These are phyloP conservation scores for Rhododendron griersonianum DNA, from an alignment of 148 eudicot genomes.

Conservation along the genomic window DNA sequence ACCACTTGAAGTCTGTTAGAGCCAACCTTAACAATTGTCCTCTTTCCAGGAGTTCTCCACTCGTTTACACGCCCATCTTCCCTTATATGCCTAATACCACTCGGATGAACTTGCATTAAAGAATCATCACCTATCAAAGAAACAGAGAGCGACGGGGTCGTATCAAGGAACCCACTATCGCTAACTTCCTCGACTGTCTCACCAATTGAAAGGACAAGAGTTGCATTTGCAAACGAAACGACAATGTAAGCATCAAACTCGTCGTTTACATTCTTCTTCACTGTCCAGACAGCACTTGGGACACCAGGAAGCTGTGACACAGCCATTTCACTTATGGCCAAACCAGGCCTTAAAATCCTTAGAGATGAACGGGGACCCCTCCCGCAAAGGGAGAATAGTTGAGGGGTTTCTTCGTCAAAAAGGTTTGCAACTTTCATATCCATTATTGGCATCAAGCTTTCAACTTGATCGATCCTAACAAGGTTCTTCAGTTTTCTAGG, in stretches of 20 bases:
- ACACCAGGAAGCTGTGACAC: constrained; percentile 93
- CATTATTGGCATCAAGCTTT: constrained; percentile 97
- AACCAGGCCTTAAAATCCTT: constrained; percentile 82
- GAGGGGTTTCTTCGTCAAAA: constrained; percentile 97
- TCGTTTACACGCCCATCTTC: constrained; percentile 97
- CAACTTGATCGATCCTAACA: constrained; percentile 84
- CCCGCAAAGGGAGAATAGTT: constrained; percentile 89
- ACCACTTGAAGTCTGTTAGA: constrained; percentile 93
- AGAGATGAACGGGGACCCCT: constrained; percentile 92
- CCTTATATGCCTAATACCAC: constrained; percentile 97
- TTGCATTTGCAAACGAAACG: constrained; percentile 94
- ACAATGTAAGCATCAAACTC: constrained; percentile 98
- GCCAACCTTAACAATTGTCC: constrained; percentile 95
- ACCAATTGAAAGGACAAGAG: constrained; percentile 98
- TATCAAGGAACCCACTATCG: constrained; percentile 94
- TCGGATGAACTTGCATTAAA: constrained; percentile 95
- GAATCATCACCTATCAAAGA: constrained; percentile 97
- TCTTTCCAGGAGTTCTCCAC: constrained; percentile 99
- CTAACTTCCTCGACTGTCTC: constrained; percentile 99
- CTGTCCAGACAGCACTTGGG: constrained; percentile 99
- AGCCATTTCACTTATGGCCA: constrained; percentile 97
- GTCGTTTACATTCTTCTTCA: constrained; percentile 86
- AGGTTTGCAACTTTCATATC: constrained; percentile 91
- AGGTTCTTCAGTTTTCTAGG: constrained; percentile 88
- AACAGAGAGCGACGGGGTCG: constrained; percentile 94